Conservation (phyloP, 163 green algal species). For the Chloroidium sp. region DNA sequence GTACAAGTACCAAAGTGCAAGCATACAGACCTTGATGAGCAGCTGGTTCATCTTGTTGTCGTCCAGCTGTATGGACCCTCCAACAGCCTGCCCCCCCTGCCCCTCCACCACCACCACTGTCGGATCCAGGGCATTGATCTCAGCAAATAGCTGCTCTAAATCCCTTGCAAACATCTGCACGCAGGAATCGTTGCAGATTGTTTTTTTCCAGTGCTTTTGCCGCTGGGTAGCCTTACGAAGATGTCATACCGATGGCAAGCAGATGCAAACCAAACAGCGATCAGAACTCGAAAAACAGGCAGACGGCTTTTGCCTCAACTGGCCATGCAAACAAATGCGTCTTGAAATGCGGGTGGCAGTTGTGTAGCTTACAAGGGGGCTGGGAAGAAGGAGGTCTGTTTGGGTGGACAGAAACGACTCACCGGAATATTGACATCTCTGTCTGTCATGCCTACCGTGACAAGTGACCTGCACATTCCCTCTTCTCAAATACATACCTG, state of each 20-base stretch:
- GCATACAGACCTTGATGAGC: constrained; percentile 49
- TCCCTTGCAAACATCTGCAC: constrained; percentile 70
- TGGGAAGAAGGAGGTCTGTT: background rate
- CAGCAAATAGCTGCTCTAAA: constrained; percentile 65
- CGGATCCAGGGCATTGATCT: constrained; percentile 49
- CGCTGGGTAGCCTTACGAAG: too few species aligned
- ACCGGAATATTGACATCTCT: constrained; percentile 48
- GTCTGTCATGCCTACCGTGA: constrained; percentile 77
- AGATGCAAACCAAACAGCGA: too few species aligned
- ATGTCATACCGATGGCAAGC: too few species aligned
- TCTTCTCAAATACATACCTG: background rate
- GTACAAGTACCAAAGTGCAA: too few species aligned
- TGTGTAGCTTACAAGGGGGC: background rate
- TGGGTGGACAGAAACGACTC: background rate
- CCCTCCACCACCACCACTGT: constrained; percentile 27
- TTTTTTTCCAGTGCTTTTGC: too few species aligned
- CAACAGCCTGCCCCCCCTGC: constrained; percentile 14
- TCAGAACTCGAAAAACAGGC: too few species aligned
- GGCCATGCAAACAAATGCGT: too few species aligned
- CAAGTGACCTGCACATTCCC: constrained; percentile 44
- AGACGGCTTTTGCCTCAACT: too few species aligned
- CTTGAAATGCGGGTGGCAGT: background rate
- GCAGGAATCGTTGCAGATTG: too few species aligned
- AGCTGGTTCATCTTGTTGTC: constrained; percentile 83
- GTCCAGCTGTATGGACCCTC: constrained; percentile 71